Evolutionary conservation across 2,329 filamentous ascomycete species (phyloP).

Genomic region (Biscogniauxia mediterranea): DNA sequence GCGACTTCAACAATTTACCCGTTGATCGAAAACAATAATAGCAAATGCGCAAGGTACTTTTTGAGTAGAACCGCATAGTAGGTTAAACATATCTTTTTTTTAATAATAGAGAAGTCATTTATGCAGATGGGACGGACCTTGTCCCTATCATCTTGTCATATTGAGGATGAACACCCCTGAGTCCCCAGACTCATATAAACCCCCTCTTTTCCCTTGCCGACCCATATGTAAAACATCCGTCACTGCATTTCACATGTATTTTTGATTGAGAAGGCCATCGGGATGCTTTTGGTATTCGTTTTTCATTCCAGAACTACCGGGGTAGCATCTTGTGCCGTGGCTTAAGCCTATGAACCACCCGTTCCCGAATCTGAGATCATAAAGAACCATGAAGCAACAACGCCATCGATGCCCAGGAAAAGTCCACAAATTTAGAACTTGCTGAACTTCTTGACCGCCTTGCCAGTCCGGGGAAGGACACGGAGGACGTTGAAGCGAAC

Average conservation of each 20-base stretch:
- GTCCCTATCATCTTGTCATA: neutral
- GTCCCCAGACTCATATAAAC: neutral
- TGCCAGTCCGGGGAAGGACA: slow-evolving; percentile 95
- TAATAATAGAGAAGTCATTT: neutral
- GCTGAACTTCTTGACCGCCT: slow-evolving; percentile 94
- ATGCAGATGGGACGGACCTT: neutral
- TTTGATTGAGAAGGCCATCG: slow-evolving; percentile 6
- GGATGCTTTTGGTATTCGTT: slow-evolving; percentile 27
- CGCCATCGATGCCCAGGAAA: slow-evolving; percentile 53
- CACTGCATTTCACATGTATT: slow-evolving; percentile 1
- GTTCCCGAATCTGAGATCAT: slow-evolving; percentile 37
- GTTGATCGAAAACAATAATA: neutral
- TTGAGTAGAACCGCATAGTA: neutral
- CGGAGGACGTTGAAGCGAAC: slow-evolving; percentile 99
- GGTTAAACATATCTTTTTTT: neutral
- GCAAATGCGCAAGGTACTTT: neutral
- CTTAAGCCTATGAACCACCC: slow-evolving; percentile 36
- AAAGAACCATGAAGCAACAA: slow-evolving; percentile 48
- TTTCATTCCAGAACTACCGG: slow-evolving; percentile 36
- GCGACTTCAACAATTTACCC: neutral
- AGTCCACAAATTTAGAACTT: slow-evolving; percentile 79
- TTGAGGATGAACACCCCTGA: neutral
- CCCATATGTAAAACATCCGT: neutral
- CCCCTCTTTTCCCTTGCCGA: neutral
- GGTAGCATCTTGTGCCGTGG: slow-evolving; percentile 32